Evolutionary conservation across 1,284 basidiomycete genomes (phyloP).

Genomic region (Sphaerobolus stellatus): DNA sequence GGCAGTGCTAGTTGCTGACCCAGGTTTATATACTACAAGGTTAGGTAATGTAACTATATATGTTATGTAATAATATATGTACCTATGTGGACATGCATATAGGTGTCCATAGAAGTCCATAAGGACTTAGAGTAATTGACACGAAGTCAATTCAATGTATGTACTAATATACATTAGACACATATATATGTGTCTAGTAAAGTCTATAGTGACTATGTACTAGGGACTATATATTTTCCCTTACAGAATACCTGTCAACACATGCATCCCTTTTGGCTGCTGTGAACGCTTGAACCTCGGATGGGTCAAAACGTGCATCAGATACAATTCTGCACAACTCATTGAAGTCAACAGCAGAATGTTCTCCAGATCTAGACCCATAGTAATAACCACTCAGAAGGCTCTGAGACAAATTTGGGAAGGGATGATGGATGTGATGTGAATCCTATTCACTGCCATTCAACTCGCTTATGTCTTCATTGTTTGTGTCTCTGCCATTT

Average conservation of each 20-base stretch:
- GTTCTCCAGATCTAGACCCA: not conserved
- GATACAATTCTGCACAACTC: not conserved
- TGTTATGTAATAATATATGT: no score
- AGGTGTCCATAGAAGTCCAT: no score
- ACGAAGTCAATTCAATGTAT: no score
- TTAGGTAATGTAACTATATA: no score
- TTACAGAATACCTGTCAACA: not conserved
- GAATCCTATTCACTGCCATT: not conserved
- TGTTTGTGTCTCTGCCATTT: not conserved
- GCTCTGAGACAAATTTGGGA: not conserved
- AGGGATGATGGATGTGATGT: not conserved
- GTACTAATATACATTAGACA: no score
- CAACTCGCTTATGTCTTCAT: not conserved
- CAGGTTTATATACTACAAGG: no score
- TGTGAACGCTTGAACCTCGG: not conserved
- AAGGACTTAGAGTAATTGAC: no score
- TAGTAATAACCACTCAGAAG: not conserved
- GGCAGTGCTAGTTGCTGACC: no score
- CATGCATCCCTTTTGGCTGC: not conserved
- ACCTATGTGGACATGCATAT: no score
- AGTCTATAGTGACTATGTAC: no score
- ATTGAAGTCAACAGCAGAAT: not conserved
- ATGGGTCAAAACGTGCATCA: not conserved
- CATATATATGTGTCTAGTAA: no score
- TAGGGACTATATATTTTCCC: no score